Evolutionary conservation across 2,329 filamentous ascomycete genomes (phyloP).

Genomic region (Microascus cirrosus): DNA sequence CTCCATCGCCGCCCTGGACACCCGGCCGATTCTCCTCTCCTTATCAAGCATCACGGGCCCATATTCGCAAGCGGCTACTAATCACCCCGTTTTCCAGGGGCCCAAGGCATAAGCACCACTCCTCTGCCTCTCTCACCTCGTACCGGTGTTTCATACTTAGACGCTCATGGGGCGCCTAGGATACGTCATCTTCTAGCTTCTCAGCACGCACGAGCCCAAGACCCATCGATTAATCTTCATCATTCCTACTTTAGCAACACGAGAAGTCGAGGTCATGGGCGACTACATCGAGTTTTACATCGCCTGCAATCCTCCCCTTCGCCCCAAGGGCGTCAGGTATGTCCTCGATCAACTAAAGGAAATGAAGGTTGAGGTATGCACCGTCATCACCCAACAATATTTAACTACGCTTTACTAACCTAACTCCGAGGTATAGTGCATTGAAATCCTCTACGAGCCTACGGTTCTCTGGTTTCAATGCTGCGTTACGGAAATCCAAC

Average conservation of each 20-base stretch:
- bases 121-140: not conserved
- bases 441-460: conserved; percentile 24
- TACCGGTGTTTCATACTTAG: not conserved
- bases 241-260: not conserved
- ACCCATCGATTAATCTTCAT: not conserved
- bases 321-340: conserved; percentile 15
- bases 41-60: too few relatives aligned
- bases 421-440: not conserved
- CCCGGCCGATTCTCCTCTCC: too few relatives aligned
- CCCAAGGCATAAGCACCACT: too few relatives aligned
- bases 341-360: conserved; percentile 10
- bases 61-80: not conserved
- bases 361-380: conserved; percentile 8
- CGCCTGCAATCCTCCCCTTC: conserved; percentile 21
- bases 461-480: conserved; percentile 23
- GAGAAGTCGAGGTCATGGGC: not conserved
- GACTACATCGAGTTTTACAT: conserved; percentile 19
- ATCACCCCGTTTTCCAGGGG: not conserved
- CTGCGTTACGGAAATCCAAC: conserved; percentile 9
- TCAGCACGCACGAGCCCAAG: too few relatives aligned
- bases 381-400: not conserved
- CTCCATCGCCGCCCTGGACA: too few relatives aligned
- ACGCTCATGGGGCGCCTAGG: too few relatives aligned
- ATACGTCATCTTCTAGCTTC: not conserved
- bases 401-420: conserved; percentile 3